A percentile compares a stretch with the other conserved stretches of the same genome.
Evolutionary conservation across 228 moss, liverwort and hornwort genomes (phyloP).

Genomic region (Sphagnum magellanicum): DNA sequence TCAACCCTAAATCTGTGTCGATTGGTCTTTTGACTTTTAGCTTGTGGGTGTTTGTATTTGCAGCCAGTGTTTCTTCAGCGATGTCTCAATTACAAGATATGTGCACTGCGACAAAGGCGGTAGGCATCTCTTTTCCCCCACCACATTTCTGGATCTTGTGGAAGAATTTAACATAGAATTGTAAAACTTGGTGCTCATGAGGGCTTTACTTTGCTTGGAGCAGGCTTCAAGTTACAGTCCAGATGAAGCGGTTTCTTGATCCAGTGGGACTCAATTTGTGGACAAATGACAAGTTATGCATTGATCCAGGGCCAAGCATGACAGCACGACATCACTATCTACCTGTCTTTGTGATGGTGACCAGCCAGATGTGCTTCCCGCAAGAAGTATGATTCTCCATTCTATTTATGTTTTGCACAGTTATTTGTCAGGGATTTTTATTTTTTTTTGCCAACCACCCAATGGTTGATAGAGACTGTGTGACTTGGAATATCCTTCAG

Average conservation of each 20-base stretch:
- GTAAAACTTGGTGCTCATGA: no score
- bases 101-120: slow-evolving; percentile 64
- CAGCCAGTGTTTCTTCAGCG: slow-evolving; percentile 94
- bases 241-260: slow-evolving; percentile 46
- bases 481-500: no score
- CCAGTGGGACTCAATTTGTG: slow-evolving; percentile 33
- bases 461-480: no score
- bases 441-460: no score
- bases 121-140: slow-evolving; percentile 19
- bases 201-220: neutral
- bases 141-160: no score
- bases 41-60: slow-evolving; percentile 28
- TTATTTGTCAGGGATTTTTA: no score
- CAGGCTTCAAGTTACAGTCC: slow-evolving; percentile 74
- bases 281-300: slow-evolving; percentile 41
- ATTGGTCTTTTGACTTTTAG: neutral
- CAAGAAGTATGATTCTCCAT: slow-evolving; percentile 33
- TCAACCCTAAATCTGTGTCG: no score
- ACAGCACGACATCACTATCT: slow-evolving; percentile 37
- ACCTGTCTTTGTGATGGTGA: slow-evolving; percentile 83
- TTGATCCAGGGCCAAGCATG: slow-evolving; percentile 50
- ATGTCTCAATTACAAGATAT: slow-evolving; percentile 80
- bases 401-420: neutral
- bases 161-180: no score
- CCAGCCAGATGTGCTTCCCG: slow-evolving; percentile 53